A percentile compares a stretch with the other conserved stretches of the same genome.
Conservation (phyloP, 2,329 filamentous ascomycete species). For the Penicillium rolfsii region DNA sequence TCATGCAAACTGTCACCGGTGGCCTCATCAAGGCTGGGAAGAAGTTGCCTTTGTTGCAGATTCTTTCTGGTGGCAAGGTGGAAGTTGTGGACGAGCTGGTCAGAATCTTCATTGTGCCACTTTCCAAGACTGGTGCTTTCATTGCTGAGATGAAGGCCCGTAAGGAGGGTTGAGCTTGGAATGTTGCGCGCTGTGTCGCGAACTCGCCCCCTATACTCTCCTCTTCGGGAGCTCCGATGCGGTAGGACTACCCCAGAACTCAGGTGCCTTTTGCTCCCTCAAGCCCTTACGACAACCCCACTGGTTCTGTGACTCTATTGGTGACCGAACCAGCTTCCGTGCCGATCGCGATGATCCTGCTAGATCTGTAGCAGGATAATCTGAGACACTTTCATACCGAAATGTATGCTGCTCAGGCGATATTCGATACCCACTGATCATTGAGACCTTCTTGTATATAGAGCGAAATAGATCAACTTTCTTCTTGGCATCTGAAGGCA, state of each 20-base stretch:
- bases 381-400: background rate
- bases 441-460: background rate
- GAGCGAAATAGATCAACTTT: background rate
- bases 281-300: background rate
- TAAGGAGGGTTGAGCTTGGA: conserved; percentile 48
- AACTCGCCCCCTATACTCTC: background rate
- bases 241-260: background rate
- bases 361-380: background rate
- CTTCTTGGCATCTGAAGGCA: background rate
- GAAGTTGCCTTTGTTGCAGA: conserved; percentile 75
- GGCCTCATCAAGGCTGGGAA: conserved; percentile 88
- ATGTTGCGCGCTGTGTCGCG: background rate
- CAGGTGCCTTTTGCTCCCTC: background rate
- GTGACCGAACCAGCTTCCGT: background rate
- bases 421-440: background rate
- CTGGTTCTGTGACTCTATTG: background rate
- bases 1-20: conserved; percentile 78
- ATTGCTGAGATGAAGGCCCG: conserved; percentile 82
- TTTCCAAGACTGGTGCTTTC: conserved; percentile 70
- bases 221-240: background rate
- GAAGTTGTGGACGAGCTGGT: conserved; percentile 88
- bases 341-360: background rate
- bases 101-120: conserved; percentile 79
- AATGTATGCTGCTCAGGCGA: background rate
- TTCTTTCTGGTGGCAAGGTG: conserved; percentile 74